Base-by-base conservation (phyloP, 2,329 filamentous ascomycete species). In the Teratosphaeria pseudoeucalypti region DNA sequence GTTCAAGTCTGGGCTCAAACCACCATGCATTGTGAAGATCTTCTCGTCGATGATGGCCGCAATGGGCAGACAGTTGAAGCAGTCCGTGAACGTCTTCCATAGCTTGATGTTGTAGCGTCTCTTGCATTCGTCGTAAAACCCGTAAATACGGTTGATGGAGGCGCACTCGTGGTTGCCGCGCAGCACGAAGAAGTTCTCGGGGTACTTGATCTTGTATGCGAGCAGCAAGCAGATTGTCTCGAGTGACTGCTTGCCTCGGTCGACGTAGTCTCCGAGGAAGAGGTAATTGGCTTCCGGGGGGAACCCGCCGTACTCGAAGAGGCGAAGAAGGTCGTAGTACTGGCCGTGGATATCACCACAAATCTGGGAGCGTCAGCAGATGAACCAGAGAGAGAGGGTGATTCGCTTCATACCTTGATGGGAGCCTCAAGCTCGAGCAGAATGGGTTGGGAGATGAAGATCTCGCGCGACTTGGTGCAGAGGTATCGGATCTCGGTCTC, bases 81-180 rank as follows among this genome's bases (percentile, higher is more conserved):
- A 96, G 76, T 99, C 92, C 64, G 92, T 96, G 75, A 99, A 97
- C 1, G 92, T 97, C 84, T 99, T 99, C 92, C 92, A 97, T 63
- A 97, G 83, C 84, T 97, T 97, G 81, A 97, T 96, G 79, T 97
- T 99, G 81, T 95, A 97, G 69, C 92, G 85, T 73, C 94, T 88
- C 82, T 99, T 99, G 86, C 92, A 99, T 78, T 99, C 92, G 73
- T 99, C 94, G 81, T 99, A 99, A 81, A 99, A 99, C 62, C 94
- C 94, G 76, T 99, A 99, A 77, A 97, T 95, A 73, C 94, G 90
- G 81, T 95, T 99, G 82, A 99, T 95, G 57, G 90, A 95, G 61
- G 94, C 94, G 79, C 94, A 97, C 78, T 99, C 94, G 82, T 99
- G 94, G 82, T 99, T 99, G 65, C 94, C 94, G 68, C 94, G 90